These are phyloP conservation scores for Delitschia confertaspora DNA, from an alignment of 495 filamentous ascomycete species.

Conservation along the genomic window DNA sequence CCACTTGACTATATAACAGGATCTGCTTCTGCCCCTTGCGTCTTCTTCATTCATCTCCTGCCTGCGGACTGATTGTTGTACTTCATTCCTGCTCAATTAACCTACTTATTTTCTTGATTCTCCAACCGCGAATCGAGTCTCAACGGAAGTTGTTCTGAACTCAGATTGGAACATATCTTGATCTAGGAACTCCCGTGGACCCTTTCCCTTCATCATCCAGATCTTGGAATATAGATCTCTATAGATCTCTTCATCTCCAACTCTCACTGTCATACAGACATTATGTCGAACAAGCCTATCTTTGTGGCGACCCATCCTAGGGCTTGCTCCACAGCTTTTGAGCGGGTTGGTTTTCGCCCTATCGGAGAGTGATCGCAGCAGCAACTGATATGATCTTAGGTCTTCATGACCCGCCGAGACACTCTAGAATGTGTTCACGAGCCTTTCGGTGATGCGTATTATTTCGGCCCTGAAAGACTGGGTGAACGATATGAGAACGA, in stretches of 20 bases:
- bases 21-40: no score
- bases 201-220: neutral
- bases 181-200: neutral
- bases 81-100: no score
- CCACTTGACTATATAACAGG: no score
- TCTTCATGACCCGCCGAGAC: slow-evolving; percentile 88
- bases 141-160: slow-evolving; percentile 3
- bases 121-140: no score
- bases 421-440: slow-evolving; percentile 80
- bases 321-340: slow-evolving; percentile 92
- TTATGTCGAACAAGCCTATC: slow-evolving; percentile 71
- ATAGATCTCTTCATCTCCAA: neutral
- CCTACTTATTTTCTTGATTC: no score
- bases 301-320: slow-evolving; percentile 90
- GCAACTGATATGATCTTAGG: slow-evolving; percentile 43
- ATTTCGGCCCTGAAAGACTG: slow-evolving; percentile 84
- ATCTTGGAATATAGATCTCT: slow-evolving; percentile 24
- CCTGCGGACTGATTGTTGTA: no score
- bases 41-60: no score
- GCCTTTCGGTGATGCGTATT: slow-evolving; percentile 93
- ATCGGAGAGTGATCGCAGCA: no score
- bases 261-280: slow-evolving; percentile 8
- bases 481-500: slow-evolving; percentile 67
- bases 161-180: slow-evolving; percentile 12
- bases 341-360: slow-evolving; percentile 54